Percentiles rank a stretch among this genome's conserved stretches.
Evolutionary conservation across 768 basidiomycete species (phyloP).

Genomic region (Serendipita vermifera): DNA sequence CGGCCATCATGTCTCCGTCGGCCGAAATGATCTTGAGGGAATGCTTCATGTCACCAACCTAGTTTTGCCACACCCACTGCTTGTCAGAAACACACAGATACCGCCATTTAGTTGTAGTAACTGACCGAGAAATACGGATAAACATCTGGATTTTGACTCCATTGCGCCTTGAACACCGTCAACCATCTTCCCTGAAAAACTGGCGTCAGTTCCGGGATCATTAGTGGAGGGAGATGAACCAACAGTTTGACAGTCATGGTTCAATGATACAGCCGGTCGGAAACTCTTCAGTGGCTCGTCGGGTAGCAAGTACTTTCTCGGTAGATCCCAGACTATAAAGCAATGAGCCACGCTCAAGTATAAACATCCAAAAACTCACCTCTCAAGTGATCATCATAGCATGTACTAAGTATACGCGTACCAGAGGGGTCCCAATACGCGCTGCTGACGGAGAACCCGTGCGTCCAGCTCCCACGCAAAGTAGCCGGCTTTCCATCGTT

Average conservation of each 20-base stretch:
- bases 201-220: constrained; percentile 3
- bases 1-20: constrained; percentile 59
- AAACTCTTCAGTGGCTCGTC: constrained; percentile 40
- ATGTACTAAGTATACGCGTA: constrained; percentile 66
- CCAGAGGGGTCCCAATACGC: constrained; percentile 81
- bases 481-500: constrained; percentile 25
- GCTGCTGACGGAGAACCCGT: constrained; percentile 66
- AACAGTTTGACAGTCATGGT: constrained; percentile 74
- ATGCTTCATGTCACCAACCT: constrained; percentile 74
- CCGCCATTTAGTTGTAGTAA: constrained; percentile 2
- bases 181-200: constrained; percentile 61
- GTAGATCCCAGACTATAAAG: constrained; percentile 61
- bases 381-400: constrained; percentile 66
- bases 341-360: not conserved
- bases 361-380: constrained; percentile 32
- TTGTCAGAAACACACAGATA: not conserved
- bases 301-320: constrained; percentile 29
- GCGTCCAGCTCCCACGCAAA: constrained; percentile 51
- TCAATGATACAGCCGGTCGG: constrained; percentile 47
- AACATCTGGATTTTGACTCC: constrained; percentile 63
- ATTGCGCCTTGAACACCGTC: constrained; percentile 61
- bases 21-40: constrained; percentile 60
- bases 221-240: constrained; percentile 16
- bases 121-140: constrained; percentile 75
- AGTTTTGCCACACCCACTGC: not conserved